Conservation (phyloP, 352 stramenopile genomes). For the Pythium aquatile region DNA sequence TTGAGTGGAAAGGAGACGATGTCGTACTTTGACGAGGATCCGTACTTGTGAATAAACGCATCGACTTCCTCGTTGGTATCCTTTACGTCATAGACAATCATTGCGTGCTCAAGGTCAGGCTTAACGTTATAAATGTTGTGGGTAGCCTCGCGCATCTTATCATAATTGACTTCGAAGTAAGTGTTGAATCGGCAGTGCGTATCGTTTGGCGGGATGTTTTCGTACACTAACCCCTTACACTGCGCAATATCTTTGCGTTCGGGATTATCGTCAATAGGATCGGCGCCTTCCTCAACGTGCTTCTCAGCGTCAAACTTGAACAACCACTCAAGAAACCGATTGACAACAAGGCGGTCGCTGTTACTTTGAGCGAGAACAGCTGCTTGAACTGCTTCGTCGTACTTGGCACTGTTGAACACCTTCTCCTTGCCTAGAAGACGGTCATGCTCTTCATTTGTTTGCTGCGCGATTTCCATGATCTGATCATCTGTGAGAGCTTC, state of each 20-base stretch:
- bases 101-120: conserved; percentile 5
- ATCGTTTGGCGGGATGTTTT: conserved; percentile 9
- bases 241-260: not conserved
- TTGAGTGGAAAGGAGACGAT: conserved; percentile 3
- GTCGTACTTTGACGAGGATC: conserved; percentile 1
- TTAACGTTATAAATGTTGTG: conserved; percentile 8
- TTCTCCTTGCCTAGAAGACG: too few species aligned
- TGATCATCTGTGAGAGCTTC: too few species aligned
- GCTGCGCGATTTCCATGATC: too few species aligned
- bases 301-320: conserved; percentile 1
- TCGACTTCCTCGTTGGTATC: conserved; percentile 6
- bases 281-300: not conserved
- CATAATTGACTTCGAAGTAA: conserved; percentile 9
- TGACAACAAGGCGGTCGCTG: not conserved
- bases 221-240: too few species aligned
- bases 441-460: too few species aligned
- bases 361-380: not conserved
- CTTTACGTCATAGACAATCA: conserved; percentile 5
- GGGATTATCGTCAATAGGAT: not conserved
- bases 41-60: conserved; percentile 10
- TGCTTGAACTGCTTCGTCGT: not conserved
- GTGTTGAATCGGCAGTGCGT: conserved; percentile 12
- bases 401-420: conserved; percentile 5
- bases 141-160: conserved; percentile 7
- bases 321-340: conserved; percentile 1